A percentile compares a stretch with the other conserved stretches of the same genome.
phyloP scores from a whole-genome alignment of 371 early-diverging fungal species.

The Mucor indicus region DNA sequence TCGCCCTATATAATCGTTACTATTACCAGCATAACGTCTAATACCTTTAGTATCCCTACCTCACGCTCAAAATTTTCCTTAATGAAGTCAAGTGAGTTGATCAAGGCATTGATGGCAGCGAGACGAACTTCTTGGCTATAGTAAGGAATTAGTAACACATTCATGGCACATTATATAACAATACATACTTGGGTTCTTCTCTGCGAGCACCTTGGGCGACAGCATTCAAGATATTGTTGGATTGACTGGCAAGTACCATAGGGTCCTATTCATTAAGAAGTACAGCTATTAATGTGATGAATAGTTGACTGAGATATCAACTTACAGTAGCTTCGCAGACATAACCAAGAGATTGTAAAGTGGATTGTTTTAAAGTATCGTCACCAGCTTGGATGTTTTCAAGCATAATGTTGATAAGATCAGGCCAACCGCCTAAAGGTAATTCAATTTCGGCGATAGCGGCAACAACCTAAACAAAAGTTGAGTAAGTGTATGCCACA shows the following conservation, averaged over 20 bases:
- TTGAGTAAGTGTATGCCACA: no score
- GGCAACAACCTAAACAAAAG: slow-evolving; percentile 69
- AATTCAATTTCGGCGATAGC: slow-evolving; percentile 92
- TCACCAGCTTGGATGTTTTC: slow-evolving; percentile 62
- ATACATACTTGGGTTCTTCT: slow-evolving; percentile 65
- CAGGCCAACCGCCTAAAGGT: slow-evolving; percentile 80
- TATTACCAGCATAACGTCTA: not conserved
- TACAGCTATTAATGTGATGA: no score
- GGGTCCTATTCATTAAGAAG: slow-evolving; percentile 73
- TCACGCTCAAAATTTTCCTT: slow-evolving; percentile 88
- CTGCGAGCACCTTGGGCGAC: slow-evolving; percentile 90
- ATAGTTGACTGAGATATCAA: no score
- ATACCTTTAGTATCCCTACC: slow-evolving; percentile 20
- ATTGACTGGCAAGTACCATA: slow-evolving; percentile 68
- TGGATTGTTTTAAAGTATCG: slow-evolving; percentile 65
- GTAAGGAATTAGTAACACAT: not conserved
- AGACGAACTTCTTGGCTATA: slow-evolving; percentile 81
- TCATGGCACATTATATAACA: not conserved
- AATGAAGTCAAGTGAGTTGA: slow-evolving; percentile 92
- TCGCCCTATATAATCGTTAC: slow-evolving; percentile 55
- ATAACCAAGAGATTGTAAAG: slow-evolving; percentile 87
- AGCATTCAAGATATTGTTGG: slow-evolving; percentile 88
- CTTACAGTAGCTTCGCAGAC: slow-evolving; percentile 86
- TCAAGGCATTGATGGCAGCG: slow-evolving; percentile 86
- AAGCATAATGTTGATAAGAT: slow-evolving; percentile 77